Evolutionary conservation across 139 green algal species (phyloP).

Genomic region (Chlamydomonas applanata): DNA sequence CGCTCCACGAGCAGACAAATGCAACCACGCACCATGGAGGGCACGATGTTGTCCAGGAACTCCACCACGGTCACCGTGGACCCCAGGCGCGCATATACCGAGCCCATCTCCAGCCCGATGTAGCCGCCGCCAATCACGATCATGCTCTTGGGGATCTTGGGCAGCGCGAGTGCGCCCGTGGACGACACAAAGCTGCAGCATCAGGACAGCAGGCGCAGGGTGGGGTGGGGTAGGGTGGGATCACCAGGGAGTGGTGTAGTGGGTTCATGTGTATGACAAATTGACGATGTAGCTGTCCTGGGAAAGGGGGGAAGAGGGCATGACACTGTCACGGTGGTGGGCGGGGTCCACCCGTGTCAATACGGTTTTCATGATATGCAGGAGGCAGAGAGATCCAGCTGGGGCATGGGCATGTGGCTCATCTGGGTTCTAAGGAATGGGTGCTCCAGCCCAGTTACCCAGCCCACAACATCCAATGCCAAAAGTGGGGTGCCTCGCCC

Average conservation of each 20-base stretch:
- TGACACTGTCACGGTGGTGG: too few relatives aligned
- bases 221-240: neutral
- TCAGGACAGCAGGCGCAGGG: neutral
- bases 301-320: too few relatives aligned
- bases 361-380: too few relatives aligned
- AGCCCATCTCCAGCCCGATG: slow-evolving; percentile 98
- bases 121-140: slow-evolving; percentile 95
- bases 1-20: neutral
- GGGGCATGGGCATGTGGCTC: too few relatives aligned
- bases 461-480: too few relatives aligned
- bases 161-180: slow-evolving; percentile 91
- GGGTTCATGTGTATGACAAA: too few relatives aligned
- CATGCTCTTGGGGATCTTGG: slow-evolving; percentile 87
- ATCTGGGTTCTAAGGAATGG: too few relatives aligned
- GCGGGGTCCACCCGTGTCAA: too few relatives aligned
- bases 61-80: slow-evolving; percentile 95
- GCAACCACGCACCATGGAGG: slow-evolving; percentile 75
- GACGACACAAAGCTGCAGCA: slow-evolving; percentile 86
- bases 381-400: neutral
- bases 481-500: too few relatives aligned
- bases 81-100: slow-evolving; percentile 91
- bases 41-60: slow-evolving; percentile 89
- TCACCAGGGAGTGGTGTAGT: too few relatives aligned
- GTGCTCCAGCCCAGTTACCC: too few relatives aligned
- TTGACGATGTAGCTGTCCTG: too few relatives aligned